Evolutionary conservation across 768 basidiomycete genomes (phyloP).

Genomic region (Glaciozyma martinii): DNA sequence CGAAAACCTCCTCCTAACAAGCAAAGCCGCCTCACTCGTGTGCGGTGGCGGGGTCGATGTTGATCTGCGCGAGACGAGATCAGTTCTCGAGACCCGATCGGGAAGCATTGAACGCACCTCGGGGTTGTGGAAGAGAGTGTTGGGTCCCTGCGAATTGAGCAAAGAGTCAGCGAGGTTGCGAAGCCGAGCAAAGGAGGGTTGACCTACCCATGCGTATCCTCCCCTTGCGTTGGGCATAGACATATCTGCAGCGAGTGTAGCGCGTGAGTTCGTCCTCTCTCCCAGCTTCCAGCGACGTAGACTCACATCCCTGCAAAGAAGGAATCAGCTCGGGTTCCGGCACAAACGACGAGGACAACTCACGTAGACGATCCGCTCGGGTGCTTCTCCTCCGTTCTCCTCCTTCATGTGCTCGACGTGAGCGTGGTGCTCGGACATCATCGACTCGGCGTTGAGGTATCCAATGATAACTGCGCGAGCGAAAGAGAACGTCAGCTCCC

Average conservation of each 20-base stretch:
- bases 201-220: no score
- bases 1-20: no score
- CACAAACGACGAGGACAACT: neutral
- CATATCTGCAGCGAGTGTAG: neutral
- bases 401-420: slow-evolving; percentile 34
- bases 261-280: neutral
- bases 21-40: no score
- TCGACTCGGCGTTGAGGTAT: slow-evolving; percentile 26
- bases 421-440: slow-evolving; percentile 29
- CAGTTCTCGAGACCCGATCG: neutral
- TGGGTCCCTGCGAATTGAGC: neutral
- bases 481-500: no score
- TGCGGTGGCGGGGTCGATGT: neutral
- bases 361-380: slow-evolving; percentile 29
- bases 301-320: no score
- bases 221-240: no score
- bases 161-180: neutral
- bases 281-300: neutral
- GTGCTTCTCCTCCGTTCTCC: slow-evolving; percentile 34
- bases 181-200: neutral
- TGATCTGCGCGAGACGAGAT: neutral
- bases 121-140: slow-evolving; percentile 4
- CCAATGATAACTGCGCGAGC: slow-evolving; percentile 26
- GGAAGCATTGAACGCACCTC: neutral
- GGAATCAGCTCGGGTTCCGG: neutral